Percentiles rank a stretch among this genome's conserved stretches.
Evolutionary conservation across 2,329 filamentous ascomycete genomes (phyloP).

Genomic region (Colletotrichum musae): DNA sequence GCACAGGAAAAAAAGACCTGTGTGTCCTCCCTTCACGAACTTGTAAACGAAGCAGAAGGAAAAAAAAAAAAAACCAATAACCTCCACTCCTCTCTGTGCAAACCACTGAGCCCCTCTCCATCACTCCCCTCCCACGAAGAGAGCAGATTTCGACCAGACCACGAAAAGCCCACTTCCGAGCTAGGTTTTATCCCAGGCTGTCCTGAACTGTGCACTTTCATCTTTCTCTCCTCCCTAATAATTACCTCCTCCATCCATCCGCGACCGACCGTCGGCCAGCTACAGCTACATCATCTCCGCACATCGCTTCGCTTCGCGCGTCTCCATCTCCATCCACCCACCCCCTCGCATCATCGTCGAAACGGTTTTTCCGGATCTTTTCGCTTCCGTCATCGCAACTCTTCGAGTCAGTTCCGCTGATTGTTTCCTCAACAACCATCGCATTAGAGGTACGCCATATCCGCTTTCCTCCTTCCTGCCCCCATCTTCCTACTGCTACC

Average conservation of each 20-base stretch:
- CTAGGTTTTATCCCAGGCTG: slow-evolving; percentile 38
- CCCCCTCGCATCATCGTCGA: slow-evolving; percentile 40
- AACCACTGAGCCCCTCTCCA: slow-evolving; percentile 21
- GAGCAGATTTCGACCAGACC: slow-evolving; percentile 30
- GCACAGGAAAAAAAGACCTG: neutral
- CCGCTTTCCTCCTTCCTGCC: slow-evolving; percentile 2
- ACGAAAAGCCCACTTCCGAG: slow-evolving; percentile 35
- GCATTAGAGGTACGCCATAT: slow-evolving; percentile 29
- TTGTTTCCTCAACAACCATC: slow-evolving; percentile 29
- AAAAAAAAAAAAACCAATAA: slow-evolving; percentile 24
- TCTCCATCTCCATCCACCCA: slow-evolving; percentile 34
- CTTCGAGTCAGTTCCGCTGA: slow-evolving; percentile 33
- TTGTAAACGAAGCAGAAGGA: slow-evolving; percentile 32
- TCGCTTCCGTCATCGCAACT: slow-evolving; percentile 26
- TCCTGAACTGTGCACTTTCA: slow-evolving; percentile 38
- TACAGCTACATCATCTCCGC: slow-evolving; percentile 37
- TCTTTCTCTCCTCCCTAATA: slow-evolving; percentile 28
- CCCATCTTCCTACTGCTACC: neutral
- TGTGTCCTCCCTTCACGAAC: slow-evolving; percentile 30
- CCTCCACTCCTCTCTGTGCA: slow-evolving; percentile 30
- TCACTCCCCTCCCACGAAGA: slow-evolving; percentile 22
- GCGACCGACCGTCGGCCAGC: slow-evolving; percentile 5
- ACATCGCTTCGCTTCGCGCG: slow-evolving; percentile 36
- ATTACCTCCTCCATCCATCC: slow-evolving; percentile 14
- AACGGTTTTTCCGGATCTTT: slow-evolving; percentile 35